phyloP scores from a whole-genome alignment of 768 basidiomycete species.

The Dendrothele bispora region DNA sequence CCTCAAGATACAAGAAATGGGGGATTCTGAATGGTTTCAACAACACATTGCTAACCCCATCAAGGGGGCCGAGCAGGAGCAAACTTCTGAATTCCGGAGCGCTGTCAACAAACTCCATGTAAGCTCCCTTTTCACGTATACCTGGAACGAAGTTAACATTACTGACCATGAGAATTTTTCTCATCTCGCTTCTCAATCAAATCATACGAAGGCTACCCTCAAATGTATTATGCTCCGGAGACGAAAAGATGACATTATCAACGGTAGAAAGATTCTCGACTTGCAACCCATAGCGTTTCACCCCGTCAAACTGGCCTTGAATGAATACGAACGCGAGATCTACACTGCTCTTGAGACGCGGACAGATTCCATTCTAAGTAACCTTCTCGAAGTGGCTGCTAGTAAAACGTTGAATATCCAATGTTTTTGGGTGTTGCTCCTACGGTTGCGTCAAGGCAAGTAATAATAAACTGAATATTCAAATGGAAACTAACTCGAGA shows the following conservation, averaged over 20 bases:
- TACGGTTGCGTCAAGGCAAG: conserved; percentile 88
- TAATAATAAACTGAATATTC: too few species aligned
- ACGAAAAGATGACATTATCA: conserved; percentile 68
- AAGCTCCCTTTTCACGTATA: too few species aligned
- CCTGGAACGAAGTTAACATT: too few species aligned
- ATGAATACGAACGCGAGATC: conserved; percentile 73
- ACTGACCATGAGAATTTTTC: too few species aligned
- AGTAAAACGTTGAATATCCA: conserved; percentile 41
- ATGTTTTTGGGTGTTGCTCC: conserved; percentile 62
- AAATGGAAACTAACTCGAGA: too few species aligned
- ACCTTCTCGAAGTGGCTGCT: conserved; percentile 47
- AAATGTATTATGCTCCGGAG: conserved; percentile 89
- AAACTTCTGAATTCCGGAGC: too few species aligned
- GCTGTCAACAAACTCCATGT: too few species aligned
- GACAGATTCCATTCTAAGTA: conserved; percentile 67
- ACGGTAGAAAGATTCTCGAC: conserved; percentile 81
- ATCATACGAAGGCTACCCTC: conserved; percentile 84
- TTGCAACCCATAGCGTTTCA: conserved; percentile 75
- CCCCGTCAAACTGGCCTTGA: conserved; percentile 76
- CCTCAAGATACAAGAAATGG: too few species aligned
- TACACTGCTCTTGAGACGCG: conserved; percentile 71
- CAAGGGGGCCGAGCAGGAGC: too few species aligned
- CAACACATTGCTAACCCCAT: too few species aligned
- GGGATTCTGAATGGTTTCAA: too few species aligned
- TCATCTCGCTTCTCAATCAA: too few species aligned